phyloP scores from a whole-genome alignment of 2,329 filamentous ascomycete genomes.

The Phialophora macrospora region DNA sequence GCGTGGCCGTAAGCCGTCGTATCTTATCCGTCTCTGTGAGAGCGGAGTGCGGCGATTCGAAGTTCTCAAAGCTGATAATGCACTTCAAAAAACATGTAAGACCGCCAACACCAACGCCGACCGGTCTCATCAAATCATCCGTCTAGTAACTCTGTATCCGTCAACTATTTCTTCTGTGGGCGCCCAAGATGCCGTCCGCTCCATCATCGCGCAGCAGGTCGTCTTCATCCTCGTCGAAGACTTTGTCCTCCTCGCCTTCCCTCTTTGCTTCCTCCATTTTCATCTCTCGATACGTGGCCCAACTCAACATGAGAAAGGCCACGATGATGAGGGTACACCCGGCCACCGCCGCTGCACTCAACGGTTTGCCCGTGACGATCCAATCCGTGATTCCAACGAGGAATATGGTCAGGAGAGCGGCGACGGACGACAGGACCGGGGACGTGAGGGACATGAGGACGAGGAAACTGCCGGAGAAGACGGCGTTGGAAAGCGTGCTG shows the following conservation, averaged over 20 bases:
- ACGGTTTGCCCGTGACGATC: slow-evolving; percentile 75
- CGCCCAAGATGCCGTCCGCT: slow-evolving; percentile 10
- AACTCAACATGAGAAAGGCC: slow-evolving; percentile 85
- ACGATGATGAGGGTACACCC: slow-evolving; percentile 87
- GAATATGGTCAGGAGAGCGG: slow-evolving; percentile 93
- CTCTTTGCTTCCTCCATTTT: slow-evolving; percentile 75
- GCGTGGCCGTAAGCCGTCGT: too few species aligned
- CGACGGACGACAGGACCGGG: slow-evolving; percentile 89
- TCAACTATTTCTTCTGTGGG: slow-evolving; percentile 8
- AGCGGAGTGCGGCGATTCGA: too few species aligned
- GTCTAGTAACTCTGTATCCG: not conserved
- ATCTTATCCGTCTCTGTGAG: too few species aligned
- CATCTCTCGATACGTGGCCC: slow-evolving; percentile 93
- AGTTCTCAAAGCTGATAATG: too few species aligned
- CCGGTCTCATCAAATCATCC: not conserved
- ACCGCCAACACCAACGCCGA: not conserved
- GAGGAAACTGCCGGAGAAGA: slow-evolving; percentile 90
- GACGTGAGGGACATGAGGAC: slow-evolving; percentile 91
- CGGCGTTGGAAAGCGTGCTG: slow-evolving; percentile 83
- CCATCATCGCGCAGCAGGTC: slow-evolving; percentile 22
- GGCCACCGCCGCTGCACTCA: slow-evolving; percentile 74
- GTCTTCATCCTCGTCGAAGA: slow-evolving; percentile 49
- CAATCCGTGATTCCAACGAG: slow-evolving; percentile 92
- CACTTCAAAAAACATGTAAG: too few species aligned
- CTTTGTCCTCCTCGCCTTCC: slow-evolving; percentile 49